Evolutionary conservation across 148 eudicot genomes (phyloP), one percentile per base, ranked within the genome.

Genomic region (Euryodendron excelsum): DNA sequence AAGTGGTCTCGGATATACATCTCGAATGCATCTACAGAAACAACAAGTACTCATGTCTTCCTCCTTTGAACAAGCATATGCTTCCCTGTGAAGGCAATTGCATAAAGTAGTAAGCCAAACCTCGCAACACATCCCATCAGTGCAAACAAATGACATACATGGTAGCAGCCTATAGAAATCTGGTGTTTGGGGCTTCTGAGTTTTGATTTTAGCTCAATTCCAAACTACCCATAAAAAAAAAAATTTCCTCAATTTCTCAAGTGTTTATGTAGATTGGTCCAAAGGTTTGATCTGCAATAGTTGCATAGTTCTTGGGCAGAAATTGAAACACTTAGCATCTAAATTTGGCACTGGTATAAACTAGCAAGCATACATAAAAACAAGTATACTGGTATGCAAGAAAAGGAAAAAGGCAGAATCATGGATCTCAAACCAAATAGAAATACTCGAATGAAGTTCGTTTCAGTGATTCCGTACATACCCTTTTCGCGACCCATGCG

Each of bases 51-150:
- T 30, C 82, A 56, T 88, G 55, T 91, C 91, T 65, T 91, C 92
- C 44, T 93, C 90, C 82, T 37, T 90, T 61, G 93, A 90, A 62
- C 88, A 84, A 30, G 84, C 74, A 76, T 82, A 85, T 69, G 92
- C 96, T 88, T 89, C 80, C 66, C 92, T 91, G 52, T 66, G 21
- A 72, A 18, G 4, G 3, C 25, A 37, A 60, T 72, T 18, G 73
- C 10, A 0, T 61, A 21, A 59, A 78, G 39, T 4, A 78, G 13
- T 34, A 34, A 72, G 69, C 23, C 11, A 61, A 8, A 67, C 74
- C 23, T 58, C 28, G 52, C 77, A 74, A 18, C 7, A 36, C 4
- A 71, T 27, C 15, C 14, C 73, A 23, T 4, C 55, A n/a, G n/a
- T 11, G 53, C 52, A 39, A 25, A 69, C 45, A 41, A 41, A 41